Evolutionary conservation across 1,139 yeast species (phyloP), one percentile per base, ranked within the genome.

Genomic region (Saccharomyces hybrid): DNA sequence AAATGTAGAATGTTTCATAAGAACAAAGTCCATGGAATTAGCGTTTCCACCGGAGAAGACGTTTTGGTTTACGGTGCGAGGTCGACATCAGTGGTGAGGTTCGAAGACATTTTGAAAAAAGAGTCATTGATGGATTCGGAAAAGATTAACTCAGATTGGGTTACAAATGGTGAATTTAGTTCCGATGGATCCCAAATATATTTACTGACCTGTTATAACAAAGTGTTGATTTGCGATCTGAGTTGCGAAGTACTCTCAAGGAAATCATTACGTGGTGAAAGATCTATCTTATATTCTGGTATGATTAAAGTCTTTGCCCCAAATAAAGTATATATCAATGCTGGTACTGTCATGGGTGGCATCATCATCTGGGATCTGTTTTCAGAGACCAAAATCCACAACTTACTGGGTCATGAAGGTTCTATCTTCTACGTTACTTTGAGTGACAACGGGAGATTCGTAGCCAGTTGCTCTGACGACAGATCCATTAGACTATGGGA

Each of bases 341-440:
- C 97, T 0, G 98, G 98, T 26, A 93, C 99, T 0, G 97, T 93
- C 1, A 83, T 91, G 84, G 84, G 85, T 52, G 97, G 97, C 2
- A 84, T 88, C 1, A 75, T 88, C 4, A 73, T 90, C 1, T 93
- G 98, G 98, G 81, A 83, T 53, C 68, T 81, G 52, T 61, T 64
- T 31, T 67, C 76, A 2, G 72, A 77, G 9, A 59, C 74, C 46
- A 74, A 85, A 8, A 42, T 82, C 1, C 82, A 83, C 61, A 78
- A 77, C 46, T 75, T 91, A 54, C 78, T 79, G 0, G 85, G 83
- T 1, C 99, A 93, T 68, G 91, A 86, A 67, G 98, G 98, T 1
- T 87, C 97, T 0, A 89, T 93, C 44, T 93, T 93, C 70, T 89
- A 88, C n/a, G 90, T 89, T 3, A 78, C 78, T 31, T 75, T 87